phyloP scores from a whole-genome alignment of 148 eudicot genomes.

The Pharnaceum exiguum region DNA sequence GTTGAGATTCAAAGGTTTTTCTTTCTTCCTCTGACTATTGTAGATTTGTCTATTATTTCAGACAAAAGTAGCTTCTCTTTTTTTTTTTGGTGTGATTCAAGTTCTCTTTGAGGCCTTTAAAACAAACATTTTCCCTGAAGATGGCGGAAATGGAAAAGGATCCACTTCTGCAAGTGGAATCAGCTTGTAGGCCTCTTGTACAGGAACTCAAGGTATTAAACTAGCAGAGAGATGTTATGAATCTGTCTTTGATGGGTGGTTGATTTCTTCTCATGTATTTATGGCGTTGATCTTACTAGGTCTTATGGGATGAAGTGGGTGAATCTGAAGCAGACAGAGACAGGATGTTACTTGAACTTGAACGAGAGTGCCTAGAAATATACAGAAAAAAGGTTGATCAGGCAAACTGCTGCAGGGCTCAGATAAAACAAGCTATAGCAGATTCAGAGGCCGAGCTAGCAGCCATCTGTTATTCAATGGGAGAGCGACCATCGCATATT shows the following conservation, averaged over 20 bases:
- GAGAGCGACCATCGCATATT: conserved; percentile 61
- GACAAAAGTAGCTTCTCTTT: neutral
- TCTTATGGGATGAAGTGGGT: conserved; percentile 83
- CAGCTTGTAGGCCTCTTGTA: conserved; percentile 43
- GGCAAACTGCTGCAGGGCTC: conserved; percentile 65
- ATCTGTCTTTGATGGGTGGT: neutral
- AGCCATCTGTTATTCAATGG: conserved; percentile 64
- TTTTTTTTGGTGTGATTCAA: neutral
- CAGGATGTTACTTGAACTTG: conserved; percentile 61
- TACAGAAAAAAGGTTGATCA: conserved; percentile 67
- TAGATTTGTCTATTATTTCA: no score
- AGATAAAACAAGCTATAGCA: conserved; percentile 65
- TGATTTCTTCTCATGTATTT: neutral
- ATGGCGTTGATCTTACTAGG: conserved; percentile 26
- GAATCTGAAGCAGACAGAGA: conserved; percentile 64
- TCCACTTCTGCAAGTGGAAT: conserved; percentile 31
- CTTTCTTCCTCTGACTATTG: no score
- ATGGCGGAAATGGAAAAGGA: conserved; percentile 31
- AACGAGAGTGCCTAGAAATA: conserved; percentile 63
- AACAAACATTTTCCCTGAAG: conserved; percentile 4
- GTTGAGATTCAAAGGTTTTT: no score
- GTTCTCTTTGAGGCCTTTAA: neutral
- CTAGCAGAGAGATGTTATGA: neutral
- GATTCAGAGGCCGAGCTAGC: conserved; percentile 80
- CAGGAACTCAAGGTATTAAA: conserved; percentile 37